phyloP scores from a whole-genome alignment of 345 rosid genomes.

The Schrenkiella parvula region DNA sequence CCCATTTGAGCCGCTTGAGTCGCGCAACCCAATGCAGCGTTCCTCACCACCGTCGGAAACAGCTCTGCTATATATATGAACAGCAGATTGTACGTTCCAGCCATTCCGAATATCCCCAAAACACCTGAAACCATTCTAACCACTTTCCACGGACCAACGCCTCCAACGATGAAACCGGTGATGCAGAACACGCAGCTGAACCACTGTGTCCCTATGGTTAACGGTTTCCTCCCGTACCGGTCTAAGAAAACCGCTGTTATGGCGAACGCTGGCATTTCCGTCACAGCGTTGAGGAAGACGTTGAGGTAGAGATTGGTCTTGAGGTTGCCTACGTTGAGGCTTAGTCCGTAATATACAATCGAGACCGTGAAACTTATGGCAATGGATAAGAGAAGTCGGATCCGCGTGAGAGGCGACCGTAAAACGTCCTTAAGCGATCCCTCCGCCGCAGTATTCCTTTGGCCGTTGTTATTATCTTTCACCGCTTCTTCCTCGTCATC shows the following conservation, averaged over 20 bases:
- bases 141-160: conserved; percentile 54
- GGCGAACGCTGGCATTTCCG: conserved; percentile 81
- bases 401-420: conserved; percentile 53
- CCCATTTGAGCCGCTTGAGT: conserved; percentile 87
- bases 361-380: conserved; percentile 68
- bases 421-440: conserved; percentile 73
- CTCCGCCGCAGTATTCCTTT: conserved; percentile 24
- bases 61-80: conserved; percentile 83
- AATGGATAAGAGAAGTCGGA: conserved; percentile 51
- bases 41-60: conserved; percentile 90
- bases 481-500: conserved; percentile 49
- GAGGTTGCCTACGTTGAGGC: conserved; percentile 88
- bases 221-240: conserved; percentile 71
- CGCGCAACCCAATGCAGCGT: conserved; percentile 80
- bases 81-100: conserved; percentile 78
- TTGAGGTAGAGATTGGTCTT: conserved; percentile 71
- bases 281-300: conserved; percentile 68
- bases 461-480: not conserved
- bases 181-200: conserved; percentile 79
- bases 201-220: conserved; percentile 72
- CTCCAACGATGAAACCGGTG: conserved; percentile 40
- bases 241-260: conserved; percentile 73
- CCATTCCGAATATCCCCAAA: conserved; percentile 82
- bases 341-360: conserved; percentile 84
- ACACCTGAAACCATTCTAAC: conserved; percentile 67